Evolutionary conservation across 441 rosid species (phyloP).

Genomic region (Gossypium lobatum): DNA sequence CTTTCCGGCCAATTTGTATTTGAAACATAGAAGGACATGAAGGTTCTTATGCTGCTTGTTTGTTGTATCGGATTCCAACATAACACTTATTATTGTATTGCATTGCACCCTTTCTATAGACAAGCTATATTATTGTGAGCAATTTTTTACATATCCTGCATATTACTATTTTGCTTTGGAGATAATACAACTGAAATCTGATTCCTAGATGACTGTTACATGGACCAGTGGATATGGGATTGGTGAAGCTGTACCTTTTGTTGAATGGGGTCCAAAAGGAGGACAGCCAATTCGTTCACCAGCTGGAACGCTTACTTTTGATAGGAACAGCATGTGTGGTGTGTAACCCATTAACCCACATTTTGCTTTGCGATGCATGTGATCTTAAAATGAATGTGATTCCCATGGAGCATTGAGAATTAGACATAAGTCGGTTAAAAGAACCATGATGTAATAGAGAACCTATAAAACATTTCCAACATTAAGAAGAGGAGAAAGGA

Average conservation of each 20-base stretch:
- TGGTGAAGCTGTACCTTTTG: conserved; percentile 59
- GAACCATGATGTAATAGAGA: background rate
- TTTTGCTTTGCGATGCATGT: background rate
- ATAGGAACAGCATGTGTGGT: conserved; percentile 68
- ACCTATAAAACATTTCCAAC: background rate
- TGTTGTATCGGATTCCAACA: background rate
- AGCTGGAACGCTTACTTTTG: conserved; percentile 70
- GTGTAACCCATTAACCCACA: conserved; percentile 17
- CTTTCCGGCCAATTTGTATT: background rate
- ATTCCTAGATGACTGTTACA: conserved; percentile 71
- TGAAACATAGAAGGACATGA: background rate
- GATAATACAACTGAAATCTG: background rate
- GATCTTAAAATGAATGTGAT: background rate
- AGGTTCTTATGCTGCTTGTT: background rate
- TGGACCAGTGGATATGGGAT: conserved; percentile 90
- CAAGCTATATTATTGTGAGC: background rate
- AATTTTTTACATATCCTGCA: background rate
- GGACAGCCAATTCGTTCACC: conserved; percentile 44
- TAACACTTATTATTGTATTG: background rate
- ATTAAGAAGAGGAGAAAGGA: background rate
- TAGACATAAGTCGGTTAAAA: background rate
- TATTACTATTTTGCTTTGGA: background rate
- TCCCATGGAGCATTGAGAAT: background rate
- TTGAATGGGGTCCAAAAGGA: conserved; percentile 66
- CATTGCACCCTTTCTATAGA: background rate